phyloP scores from a whole-genome alignment of 2,329 filamentous ascomycete genomes.

The Phialophora chinensis region DNA sequence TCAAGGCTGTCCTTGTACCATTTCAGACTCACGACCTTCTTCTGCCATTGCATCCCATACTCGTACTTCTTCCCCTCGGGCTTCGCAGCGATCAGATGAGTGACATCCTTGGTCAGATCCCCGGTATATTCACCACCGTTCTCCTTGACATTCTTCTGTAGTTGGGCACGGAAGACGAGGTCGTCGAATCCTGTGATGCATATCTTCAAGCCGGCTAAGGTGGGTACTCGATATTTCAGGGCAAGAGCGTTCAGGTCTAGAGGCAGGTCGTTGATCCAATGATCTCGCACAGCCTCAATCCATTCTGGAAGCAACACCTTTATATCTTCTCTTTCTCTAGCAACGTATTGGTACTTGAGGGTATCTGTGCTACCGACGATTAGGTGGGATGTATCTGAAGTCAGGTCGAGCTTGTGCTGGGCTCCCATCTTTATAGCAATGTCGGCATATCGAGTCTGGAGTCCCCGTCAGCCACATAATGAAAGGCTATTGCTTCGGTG shows the following conservation, averaged over 20 bases:
- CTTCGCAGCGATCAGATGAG: slow-evolving; percentile 81
- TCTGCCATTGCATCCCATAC: slow-evolving; percentile 81
- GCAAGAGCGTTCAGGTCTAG: slow-evolving; percentile 76
- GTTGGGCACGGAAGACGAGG: slow-evolving; percentile 68
- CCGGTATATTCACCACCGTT: slow-evolving; percentile 86
- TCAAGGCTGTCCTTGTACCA: slow-evolving; percentile 86
- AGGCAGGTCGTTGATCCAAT: slow-evolving; percentile 80
- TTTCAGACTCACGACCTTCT: slow-evolving; percentile 77
- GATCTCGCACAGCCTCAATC: slow-evolving; percentile 77
- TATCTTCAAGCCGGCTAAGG: slow-evolving; percentile 62
- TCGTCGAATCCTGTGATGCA: slow-evolving; percentile 75
- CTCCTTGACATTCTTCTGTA: slow-evolving; percentile 69
- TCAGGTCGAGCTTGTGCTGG: slow-evolving; percentile 85
- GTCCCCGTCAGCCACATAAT: slow-evolving; percentile 19
- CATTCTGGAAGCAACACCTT: slow-evolving; percentile 81
- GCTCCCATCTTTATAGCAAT: slow-evolving; percentile 81
- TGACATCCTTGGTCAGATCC: slow-evolving; percentile 83
- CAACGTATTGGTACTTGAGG: slow-evolving; percentile 94
- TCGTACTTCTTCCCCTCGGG: slow-evolving; percentile 88
- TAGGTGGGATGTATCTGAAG: slow-evolving; percentile 93
- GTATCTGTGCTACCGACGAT: slow-evolving; percentile 89
- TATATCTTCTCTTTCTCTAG: slow-evolving; percentile 84
- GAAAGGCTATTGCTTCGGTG: slow-evolving; percentile 52
- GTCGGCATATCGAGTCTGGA: slow-evolving; percentile 50
- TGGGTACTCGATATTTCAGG: slow-evolving; percentile 54